Conservation (phyloP, 2,329 filamentous ascomycete species). For the Hypoxylon sp. region DNA sequence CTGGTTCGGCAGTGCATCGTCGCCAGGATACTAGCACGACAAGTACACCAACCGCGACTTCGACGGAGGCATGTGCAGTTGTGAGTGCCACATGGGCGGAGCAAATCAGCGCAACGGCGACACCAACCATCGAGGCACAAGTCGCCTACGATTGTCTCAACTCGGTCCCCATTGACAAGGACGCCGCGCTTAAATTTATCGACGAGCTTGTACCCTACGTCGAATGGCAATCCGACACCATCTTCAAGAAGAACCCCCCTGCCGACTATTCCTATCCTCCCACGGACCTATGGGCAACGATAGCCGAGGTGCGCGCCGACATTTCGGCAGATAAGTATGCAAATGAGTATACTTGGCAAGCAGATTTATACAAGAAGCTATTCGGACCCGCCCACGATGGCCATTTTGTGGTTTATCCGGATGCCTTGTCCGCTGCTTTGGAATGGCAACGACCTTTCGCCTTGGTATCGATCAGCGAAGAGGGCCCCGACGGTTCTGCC, state of each 20-base stretch:
- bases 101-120: constrained; percentile 42
- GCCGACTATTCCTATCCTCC: constrained; percentile 50
- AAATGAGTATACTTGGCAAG: constrained; percentile 53
- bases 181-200: constrained; percentile 51
- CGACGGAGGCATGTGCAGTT: constrained; percentile 43
- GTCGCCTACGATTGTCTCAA: constrained; percentile 53
- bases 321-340: constrained; percentile 48
- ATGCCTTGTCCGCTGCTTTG: constrained; percentile 50
- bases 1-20: constrained; percentile 5
- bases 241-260: constrained; percentile 52
- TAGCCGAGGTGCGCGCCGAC: constrained; percentile 46
- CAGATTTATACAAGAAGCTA: constrained; percentile 50
- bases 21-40: constrained; percentile 22
- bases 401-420: constrained; percentile 53
- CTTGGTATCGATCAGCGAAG: constrained; percentile 45
- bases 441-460: constrained; percentile 47
- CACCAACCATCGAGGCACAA: constrained; percentile 48
- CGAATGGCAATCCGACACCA: constrained; percentile 52
- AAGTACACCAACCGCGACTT: constrained; percentile 27
- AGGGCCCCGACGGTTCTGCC: constrained; percentile 42
- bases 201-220: constrained; percentile 52
- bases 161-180: constrained; percentile 52
- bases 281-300: constrained; percentile 50
- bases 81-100: constrained; percentile 45
- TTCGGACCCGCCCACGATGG: constrained; percentile 53